These are phyloP conservation scores for Sporobolomyces phaffii DNA, from an alignment of 768 basidiomycete genomes.

Conservation along the genomic window DNA sequence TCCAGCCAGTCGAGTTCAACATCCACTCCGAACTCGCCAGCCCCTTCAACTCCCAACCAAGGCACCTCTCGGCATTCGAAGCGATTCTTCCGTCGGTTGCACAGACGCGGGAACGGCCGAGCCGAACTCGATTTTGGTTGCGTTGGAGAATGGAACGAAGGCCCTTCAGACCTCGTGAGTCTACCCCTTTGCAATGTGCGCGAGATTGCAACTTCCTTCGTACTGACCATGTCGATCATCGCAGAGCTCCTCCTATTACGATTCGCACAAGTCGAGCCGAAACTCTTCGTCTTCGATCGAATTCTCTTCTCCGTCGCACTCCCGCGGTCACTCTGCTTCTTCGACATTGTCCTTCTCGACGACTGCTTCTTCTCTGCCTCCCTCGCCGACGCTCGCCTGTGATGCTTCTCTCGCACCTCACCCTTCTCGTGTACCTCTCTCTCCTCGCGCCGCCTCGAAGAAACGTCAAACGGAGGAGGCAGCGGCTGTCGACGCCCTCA, in stretches of 20 bases:
- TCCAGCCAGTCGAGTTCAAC: not conserved
- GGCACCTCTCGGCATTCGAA: not conserved
- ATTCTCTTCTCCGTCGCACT: slow-evolving; percentile 15
- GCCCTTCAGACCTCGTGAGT: slow-evolving; percentile 30
- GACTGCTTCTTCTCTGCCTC: slow-evolving; percentile 21
- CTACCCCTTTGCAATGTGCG: not conserved
- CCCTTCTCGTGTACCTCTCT: slow-evolving; percentile 19
- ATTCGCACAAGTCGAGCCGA: slow-evolving; percentile 5
- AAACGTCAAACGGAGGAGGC: slow-evolving; percentile 15
- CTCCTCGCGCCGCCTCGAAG: slow-evolving; percentile 13
- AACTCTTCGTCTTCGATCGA: slow-evolving; percentile 21
- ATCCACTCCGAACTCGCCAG: not conserved
- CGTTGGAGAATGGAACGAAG: slow-evolving; percentile 26
- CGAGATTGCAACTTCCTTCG: too few species aligned
- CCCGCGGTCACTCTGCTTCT: slow-evolving; percentile 30
- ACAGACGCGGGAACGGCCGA: not conserved
- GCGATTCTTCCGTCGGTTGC: slow-evolving; percentile 3
- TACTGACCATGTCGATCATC: too few species aligned
- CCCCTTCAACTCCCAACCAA: not conserved
- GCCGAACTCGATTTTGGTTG: slow-evolving; percentile 32
- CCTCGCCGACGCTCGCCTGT: slow-evolving; percentile 10
- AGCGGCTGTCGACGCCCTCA: slow-evolving; percentile 19
- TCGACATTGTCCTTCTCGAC: slow-evolving; percentile 19
- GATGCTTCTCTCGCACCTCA: not conserved
- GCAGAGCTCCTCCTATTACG: slow-evolving; percentile 12